These are phyloP conservation scores for Sclerotinia minor DNA, from an alignment of 2,329 filamentous ascomycete species.

Conservation along the genomic window DNA sequence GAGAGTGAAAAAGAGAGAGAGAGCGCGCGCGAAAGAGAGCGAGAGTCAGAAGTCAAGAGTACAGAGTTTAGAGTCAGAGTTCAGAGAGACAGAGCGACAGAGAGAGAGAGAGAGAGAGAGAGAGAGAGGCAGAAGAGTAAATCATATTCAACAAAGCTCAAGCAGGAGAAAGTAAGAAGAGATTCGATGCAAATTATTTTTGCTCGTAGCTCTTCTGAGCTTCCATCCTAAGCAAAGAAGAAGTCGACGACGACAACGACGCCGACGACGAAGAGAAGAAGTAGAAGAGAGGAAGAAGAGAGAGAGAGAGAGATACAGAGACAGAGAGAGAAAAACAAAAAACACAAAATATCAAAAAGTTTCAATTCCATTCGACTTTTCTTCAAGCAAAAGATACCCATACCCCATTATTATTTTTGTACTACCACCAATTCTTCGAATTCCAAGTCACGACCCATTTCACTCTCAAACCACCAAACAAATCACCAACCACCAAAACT, in stretches of 20 bases:
- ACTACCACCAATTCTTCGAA: slow-evolving; percentile 15
- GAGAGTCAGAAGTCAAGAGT: too few species aligned
- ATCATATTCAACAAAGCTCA: neutral
- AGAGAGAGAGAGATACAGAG: neutral
- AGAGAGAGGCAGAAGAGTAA: neutral
- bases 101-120: neutral
- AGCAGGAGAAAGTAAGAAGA: slow-evolving; percentile 1
- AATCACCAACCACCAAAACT: too few species aligned
- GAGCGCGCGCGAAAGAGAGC: neutral
- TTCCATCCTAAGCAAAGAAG: slow-evolving; percentile 2
- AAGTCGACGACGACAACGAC: too few species aligned
- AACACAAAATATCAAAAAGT: slow-evolving; percentile 6
- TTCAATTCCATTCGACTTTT: slow-evolving; percentile 15
- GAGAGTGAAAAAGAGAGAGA: neutral
- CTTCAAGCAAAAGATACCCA: slow-evolving; percentile 19
- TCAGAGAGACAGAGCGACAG: neutral
- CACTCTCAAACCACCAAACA: neutral
- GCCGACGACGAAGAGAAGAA: neutral
- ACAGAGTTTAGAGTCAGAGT: too few species aligned
- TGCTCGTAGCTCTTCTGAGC: slow-evolving; percentile 25
- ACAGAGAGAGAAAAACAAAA: too few species aligned
- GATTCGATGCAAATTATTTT: slow-evolving; percentile 26
- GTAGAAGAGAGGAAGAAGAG: neutral
- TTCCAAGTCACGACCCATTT: slow-evolving; percentile 9
- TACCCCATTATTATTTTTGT: slow-evolving; percentile 22